Base-by-base conservation (phyloP, 768 basidiomycete genomes). In the Mycena maculata region DNA sequence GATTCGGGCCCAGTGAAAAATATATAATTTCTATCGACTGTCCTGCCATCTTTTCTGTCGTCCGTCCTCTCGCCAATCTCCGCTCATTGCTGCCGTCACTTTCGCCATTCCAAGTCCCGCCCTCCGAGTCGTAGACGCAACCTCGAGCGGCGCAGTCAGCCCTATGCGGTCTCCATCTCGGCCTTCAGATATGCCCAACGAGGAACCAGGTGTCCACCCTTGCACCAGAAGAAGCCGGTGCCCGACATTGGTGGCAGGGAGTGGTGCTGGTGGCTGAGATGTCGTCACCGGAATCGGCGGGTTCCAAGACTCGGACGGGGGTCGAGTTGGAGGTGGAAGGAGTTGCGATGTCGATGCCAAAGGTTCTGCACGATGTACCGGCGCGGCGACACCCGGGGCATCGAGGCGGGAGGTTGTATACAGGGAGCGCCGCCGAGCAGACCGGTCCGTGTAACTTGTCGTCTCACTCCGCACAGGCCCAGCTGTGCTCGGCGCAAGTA, bases 171-270 rank as follows among this genome's bases (percentile, higher is more conserved):
- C 81, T 31, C 81, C 82, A 13, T 76, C 75, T 13, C 68, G 27
- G 20, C 73, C 74, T 20, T 70, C 67, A 9, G 75, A 57, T 16
- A 73, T 66, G 3, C 88, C 88, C 20, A 91, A 82, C 4, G 84
- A 80, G 25, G 83, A 82, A 1, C 92, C 93, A 11, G 91, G 92
- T 20, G 82, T 79, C 93, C 93, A 94, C 1, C 92, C 92, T 76
- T 92, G 91, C 74, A 89, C 90, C 75, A 88, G 79, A 1, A 94
- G 80, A 31, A 94, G 79, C 39, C 81, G 83, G 71, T 91, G 88
- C 0, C 92, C 93, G 58, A 93, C 79, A 71, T 92, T 94, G 20
- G 82, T 80, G 3, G 83, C 73, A 2, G 86, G 74, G 23, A 93
- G 72, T 0, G 90, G 88, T 8, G 76, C 71, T 22, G 88, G 79